Percentiles rank a stretch among this genome's conserved stretches.
Conservation (phyloP, 2,329 filamentous ascomycete genomes). For the Cytospora piceicola region DNA sequence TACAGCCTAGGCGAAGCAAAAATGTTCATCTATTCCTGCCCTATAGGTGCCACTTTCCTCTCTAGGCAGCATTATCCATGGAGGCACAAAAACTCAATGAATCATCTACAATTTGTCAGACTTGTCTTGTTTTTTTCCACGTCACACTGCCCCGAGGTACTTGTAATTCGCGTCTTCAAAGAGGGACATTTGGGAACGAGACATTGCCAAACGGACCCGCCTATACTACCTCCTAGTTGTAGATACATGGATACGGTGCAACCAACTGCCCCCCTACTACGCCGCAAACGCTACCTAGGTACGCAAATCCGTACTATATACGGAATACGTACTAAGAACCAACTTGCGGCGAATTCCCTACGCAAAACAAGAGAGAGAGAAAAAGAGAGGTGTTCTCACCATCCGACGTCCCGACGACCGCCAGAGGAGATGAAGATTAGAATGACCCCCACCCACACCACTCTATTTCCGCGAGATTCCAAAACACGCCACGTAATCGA, state of each 20-base stretch:
- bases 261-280: neutral
- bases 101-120: conserved; percentile 1
- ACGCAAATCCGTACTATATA: conserved; percentile 2
- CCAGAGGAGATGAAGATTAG: neutral
- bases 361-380: too few species aligned
- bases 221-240: neutral
- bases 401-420: neutral
- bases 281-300: neutral
- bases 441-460: conserved; percentile 4
- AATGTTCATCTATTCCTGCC: conserved; percentile 3
- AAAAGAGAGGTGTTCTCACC: neutral
- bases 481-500: conserved; percentile 24
- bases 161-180: neutral
- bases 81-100: neutral
- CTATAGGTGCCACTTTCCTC: conserved; percentile 2
- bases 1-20: conserved; percentile 1
- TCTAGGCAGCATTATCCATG: conserved; percentile 1
- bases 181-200: neutral
- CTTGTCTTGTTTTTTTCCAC: neutral
- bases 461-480: conserved; percentile 8
- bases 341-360: neutral
- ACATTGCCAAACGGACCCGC: neutral
- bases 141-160: neutral
- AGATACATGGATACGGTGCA: neutral
- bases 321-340: neutral